These are phyloP conservation scores for Penicillium turbatum DNA, from an alignment of 495 filamentous ascomycete genomes.

Conservation along the genomic window DNA sequence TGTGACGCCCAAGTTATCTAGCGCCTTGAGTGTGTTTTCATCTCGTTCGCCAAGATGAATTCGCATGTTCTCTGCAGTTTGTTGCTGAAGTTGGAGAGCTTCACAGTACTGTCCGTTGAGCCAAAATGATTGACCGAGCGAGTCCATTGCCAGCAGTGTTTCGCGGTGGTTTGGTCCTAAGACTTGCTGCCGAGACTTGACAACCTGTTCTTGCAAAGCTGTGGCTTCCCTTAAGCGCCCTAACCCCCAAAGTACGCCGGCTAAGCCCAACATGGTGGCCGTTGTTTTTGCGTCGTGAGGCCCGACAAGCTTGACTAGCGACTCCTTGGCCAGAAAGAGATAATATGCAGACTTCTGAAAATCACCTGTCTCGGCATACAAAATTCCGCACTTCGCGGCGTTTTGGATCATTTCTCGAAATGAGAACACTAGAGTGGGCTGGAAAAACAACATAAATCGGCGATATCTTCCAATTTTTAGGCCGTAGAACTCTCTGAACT, in stretches of 20 bases:
- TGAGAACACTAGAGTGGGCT: background rate
- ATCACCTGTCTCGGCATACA: constrained; percentile 1
- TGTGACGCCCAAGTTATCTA: constrained; percentile 20
- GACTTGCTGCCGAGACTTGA: background rate
- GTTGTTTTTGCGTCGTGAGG: background rate
- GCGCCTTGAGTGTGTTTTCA: constrained; percentile 27
- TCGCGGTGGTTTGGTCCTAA: background rate
- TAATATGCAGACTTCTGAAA: background rate
- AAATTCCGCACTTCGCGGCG: background rate
- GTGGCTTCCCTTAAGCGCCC: background rate
- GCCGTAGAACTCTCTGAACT: background rate
- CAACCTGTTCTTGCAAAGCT: background rate
- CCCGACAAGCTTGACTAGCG: background rate
- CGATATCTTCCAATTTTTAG: background rate
- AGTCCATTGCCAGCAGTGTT: background rate
- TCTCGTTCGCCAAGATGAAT: constrained; percentile 17
- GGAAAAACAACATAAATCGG: background rate
- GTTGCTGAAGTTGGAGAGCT: constrained; percentile 22
- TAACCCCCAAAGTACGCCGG: background rate
- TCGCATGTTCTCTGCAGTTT: constrained; percentile 18
- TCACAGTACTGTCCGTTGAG: constrained; percentile 25
- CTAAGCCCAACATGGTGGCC: background rate
- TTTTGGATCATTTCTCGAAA: constrained; percentile 1
- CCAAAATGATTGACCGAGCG: background rate
- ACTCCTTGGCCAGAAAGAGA: background rate